Evolutionary conservation across 129 eudicot species (phyloP), one percentile per base, ranked within the genome.

Genomic region (Gnaphalium uliginosum): DNA sequence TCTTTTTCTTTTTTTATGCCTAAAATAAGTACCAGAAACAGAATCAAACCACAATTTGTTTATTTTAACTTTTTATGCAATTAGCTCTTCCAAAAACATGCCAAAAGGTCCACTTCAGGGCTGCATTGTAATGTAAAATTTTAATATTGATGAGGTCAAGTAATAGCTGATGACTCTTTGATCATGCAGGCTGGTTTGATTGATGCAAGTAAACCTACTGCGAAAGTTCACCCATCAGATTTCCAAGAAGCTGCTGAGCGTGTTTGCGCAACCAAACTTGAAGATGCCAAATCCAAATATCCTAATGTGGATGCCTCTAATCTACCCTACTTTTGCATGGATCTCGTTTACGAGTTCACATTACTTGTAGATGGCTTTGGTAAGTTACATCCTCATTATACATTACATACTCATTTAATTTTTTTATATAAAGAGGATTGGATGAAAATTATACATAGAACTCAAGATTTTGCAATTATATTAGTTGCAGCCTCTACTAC

Each of bases 301-400:
- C 85, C 88, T 18, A 77, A 71, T 60, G 97, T 88, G 23, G 87
- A 86, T 4, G 32, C 71, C 1, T 90, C 79, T 53, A 83, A 88
- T 74, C 81, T 88, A 54, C 95, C 97, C 21, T 91, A 79, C 81
- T 63, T 91, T 48, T 88, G 97, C 90, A 88, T 91, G 97, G 97
- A 88, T 81, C 92, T 91, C 30, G 95, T 91, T 18, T 91, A 91
- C 56, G 88, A 90, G 78, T 88, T 70, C 76, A 90, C 97, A 6
- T 75, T 93, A 76, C 98, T 93, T 66, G 89, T 93, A 39, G 91
- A 90, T 76, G 98, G 98, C 26, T 93, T 93, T 82, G 98, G 98
- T 93, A 81, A 86, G 98, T 85, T 78, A 4, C 4, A 19, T 2
- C 7, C 30, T 25, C 24, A n/a, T 5, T 35, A 6, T 4, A 35